These are phyloP conservation scores for Pseudogymnoascus sp. DNA, from an alignment of 2,329 filamentous ascomycete genomes.

Conservation along the genomic window DNA sequence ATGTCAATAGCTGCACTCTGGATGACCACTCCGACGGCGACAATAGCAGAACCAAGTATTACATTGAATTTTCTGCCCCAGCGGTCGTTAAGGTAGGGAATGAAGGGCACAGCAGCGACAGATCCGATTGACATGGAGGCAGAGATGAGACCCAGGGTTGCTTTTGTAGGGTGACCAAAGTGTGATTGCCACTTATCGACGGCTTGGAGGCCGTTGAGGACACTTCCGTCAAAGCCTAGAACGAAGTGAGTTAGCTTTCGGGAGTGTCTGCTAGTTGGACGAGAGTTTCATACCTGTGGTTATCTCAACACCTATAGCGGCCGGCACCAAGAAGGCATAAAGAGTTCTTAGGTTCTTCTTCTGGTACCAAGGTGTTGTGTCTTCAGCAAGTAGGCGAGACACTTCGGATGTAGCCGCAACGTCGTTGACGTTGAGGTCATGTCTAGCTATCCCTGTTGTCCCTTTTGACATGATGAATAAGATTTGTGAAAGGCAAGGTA, in stretches of 20 bases:
- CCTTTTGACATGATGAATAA: background rate
- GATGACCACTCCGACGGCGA: conserved; percentile 30
- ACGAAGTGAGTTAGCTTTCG: background rate
- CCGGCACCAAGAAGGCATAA: conserved; percentile 15
- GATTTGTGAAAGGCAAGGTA: background rate
- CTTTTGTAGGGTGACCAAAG: conserved; percentile 33
- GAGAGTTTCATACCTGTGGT: background rate
- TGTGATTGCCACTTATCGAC: conserved; percentile 17
- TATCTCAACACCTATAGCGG: conserved; percentile 17
- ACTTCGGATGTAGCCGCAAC: background rate
- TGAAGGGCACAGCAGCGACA: conserved; percentile 34
- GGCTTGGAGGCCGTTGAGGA: conserved; percentile 20
- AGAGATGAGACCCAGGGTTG: conserved; percentile 34
- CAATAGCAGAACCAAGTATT: conserved; percentile 27
- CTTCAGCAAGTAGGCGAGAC: background rate
- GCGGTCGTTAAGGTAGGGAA: conserved; percentile 30
- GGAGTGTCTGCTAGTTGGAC: background rate
- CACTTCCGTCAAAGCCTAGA: conserved; percentile 17
- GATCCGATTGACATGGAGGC: conserved; percentile 36
- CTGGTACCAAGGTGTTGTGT: conserved; percentile 18
- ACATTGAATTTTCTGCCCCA: conserved; percentile 33
- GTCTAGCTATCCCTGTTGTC: background rate
- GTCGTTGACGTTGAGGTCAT: background rate
- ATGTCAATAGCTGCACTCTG: conserved; percentile 27
- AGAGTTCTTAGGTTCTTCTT: conserved; percentile 19